phyloP scores from a whole-genome alignment of 1,284 basidiomycete genomes.

The Microbotryum lychnidis-dioicae region DNA sequence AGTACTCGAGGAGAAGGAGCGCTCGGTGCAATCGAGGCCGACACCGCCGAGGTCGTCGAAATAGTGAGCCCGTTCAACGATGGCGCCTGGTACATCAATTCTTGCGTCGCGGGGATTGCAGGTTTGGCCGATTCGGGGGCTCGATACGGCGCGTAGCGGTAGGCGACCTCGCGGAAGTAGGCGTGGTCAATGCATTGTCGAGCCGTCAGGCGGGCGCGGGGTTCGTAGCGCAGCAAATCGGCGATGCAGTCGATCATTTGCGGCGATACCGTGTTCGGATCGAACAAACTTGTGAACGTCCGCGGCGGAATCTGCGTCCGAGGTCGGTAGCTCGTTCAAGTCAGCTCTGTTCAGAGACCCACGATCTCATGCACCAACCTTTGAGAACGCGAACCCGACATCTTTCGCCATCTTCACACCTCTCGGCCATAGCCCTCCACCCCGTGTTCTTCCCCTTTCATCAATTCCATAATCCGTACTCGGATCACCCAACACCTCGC shows the following conservation, averaged over 20 bases:
- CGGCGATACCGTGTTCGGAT: slow-evolving; percentile 58
- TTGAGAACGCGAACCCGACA: slow-evolving; percentile 83
- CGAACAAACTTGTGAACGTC: slow-evolving; percentile 69
- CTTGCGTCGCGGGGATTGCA: slow-evolving; percentile 14
- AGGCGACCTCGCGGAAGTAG: slow-evolving; percentile 64
- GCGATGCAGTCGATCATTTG: slow-evolving; percentile 85
- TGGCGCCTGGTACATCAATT: slow-evolving; percentile 4
- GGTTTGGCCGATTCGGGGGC: slow-evolving; percentile 29
- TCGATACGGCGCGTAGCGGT: slow-evolving; percentile 40
- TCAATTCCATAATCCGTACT: slow-evolving; percentile 72
- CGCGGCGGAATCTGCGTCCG: slow-evolving; percentile 58
- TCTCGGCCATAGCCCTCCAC: slow-evolving; percentile 79
- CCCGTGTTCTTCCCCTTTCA: slow-evolving; percentile 57
- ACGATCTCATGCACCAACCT: slow-evolving; percentile 43
- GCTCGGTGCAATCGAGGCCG: slow-evolving; percentile 29
- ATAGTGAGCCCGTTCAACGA: slow-evolving; percentile 15
- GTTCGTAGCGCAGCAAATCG: slow-evolving; percentile 87
- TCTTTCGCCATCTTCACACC: slow-evolving; percentile 78
- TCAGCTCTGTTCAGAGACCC: background rate
- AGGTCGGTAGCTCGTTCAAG: background rate
- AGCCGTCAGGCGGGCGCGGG: slow-evolving; percentile 72
- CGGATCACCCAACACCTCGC: slow-evolving; percentile 88
- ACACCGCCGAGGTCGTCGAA: slow-evolving; percentile 18
- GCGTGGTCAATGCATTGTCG: slow-evolving; percentile 77
- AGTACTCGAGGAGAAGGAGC: slow-evolving; percentile 20